A percentile compares a stretch with the other conserved stretches of the same genome.
Conservation (phyloP, 768 basidiomycete genomes). For the Flagelloscypha sp. region DNA sequence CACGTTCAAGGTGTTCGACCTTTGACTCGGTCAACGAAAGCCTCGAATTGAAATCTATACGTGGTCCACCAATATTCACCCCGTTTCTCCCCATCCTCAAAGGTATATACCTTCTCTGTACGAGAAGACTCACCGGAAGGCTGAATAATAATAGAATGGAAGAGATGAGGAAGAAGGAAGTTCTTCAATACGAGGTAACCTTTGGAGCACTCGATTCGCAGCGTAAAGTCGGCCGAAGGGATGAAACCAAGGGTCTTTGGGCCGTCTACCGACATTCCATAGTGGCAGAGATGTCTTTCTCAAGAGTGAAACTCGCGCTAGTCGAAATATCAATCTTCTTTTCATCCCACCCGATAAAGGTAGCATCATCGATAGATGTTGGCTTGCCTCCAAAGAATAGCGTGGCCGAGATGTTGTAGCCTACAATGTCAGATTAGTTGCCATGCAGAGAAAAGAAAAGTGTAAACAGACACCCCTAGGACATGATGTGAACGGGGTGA, state of each 20-base stretch:
- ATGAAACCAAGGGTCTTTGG: conserved; percentile 31
- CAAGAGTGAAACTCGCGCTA: conserved; percentile 33
- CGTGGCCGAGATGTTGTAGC: conserved; percentile 17
- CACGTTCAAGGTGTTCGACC: conserved; percentile 47
- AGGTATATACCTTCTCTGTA: conserved; percentile 38
- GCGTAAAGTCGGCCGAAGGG: conserved; percentile 26
- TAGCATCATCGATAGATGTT: conserved; percentile 20
- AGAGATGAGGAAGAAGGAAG: conserved; percentile 36
- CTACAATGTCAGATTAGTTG: conserved; percentile 23
- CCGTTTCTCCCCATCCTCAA: conserved; percentile 18
- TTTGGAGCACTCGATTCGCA: conserved; percentile 23
- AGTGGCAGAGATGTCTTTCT: conserved; percentile 29
- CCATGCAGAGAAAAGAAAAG: conserved; percentile 7
- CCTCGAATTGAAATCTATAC: conserved; percentile 51
- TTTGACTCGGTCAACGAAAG: conserved; percentile 50
- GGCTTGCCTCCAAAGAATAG: conserved; percentile 13
- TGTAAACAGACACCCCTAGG: no score
- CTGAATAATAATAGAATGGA: conserved; percentile 40
- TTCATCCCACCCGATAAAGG: conserved; percentile 18
- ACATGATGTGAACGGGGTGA: no score
- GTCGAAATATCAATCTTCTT: conserved; percentile 32
- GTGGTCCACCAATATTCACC: conserved; percentile 57
- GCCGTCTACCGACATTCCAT: conserved; percentile 27
- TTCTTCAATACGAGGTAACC: conserved; percentile 33
- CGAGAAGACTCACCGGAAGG: conserved; percentile 22